These are phyloP conservation scores for Biscogniauxia marginata DNA, from an alignment of 2,329 filamentous ascomycete species.

Conservation along the genomic window DNA sequence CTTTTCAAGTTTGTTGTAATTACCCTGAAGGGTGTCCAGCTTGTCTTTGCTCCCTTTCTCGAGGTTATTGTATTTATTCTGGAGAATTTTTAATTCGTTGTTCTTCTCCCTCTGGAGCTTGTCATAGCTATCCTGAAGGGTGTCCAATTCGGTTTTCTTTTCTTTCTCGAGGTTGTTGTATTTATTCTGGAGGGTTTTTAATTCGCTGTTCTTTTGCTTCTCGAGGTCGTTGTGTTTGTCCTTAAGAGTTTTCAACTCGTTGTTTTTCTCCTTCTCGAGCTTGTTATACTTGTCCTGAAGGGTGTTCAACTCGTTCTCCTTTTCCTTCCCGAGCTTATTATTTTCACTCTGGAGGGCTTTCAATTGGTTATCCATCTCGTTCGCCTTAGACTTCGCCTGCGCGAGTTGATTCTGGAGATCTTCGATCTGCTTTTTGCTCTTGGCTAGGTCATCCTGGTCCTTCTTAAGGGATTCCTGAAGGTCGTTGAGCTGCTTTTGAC, in stretches of 20 bases:
- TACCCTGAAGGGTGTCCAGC: neutral
- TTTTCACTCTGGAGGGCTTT: neutral
- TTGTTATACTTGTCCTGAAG: neutral
- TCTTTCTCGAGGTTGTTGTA: neutral
- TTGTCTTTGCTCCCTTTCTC: neutral
- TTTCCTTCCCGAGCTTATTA: neutral
- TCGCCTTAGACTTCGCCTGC: neutral
- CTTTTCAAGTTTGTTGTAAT: neutral
- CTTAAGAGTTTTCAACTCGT: no score
- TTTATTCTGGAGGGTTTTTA: neutral
- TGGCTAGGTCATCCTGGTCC: neutral
- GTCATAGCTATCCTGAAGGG: neutral
- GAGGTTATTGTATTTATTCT: neutral
- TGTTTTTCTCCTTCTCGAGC: constrained; percentile 4
- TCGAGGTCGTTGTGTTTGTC: neutral
- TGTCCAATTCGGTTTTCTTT: no score
- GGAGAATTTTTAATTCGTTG: no score
- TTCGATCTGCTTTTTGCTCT: neutral
- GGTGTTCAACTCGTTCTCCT: neutral
- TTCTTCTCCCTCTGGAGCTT: constrained; percentile 4
- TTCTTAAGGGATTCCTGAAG: neutral
- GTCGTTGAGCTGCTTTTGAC: neutral
- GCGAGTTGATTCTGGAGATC: neutral
- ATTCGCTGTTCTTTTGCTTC: neutral
- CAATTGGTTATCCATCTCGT: neutral